A percentile compares a stretch with the other conserved stretches of the same genome.
Evolutionary conservation across 2,329 filamentous ascomycete genomes (phyloP).

Genomic region (Fusarium fujikuroi): DNA sequence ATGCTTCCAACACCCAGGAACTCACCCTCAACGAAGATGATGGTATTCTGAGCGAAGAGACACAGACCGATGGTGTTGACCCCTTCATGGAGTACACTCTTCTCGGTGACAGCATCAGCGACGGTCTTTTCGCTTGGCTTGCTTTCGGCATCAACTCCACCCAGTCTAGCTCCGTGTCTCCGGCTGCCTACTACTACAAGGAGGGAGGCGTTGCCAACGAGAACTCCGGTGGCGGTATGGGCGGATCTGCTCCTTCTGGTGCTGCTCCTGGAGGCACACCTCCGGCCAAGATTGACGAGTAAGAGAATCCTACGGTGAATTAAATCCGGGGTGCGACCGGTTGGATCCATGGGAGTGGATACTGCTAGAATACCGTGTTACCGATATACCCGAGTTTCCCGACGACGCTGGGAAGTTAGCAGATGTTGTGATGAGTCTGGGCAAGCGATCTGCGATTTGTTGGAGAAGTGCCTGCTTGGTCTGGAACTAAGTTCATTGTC

Average conservation of each 20-base stretch:
- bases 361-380: not conserved
- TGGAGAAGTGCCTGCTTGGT: not conserved
- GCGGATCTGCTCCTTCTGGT: conserved; percentile 12
- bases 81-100: conserved; percentile 68
- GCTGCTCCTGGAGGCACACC: conserved; percentile 6
- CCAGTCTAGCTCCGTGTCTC: conserved; percentile 27
- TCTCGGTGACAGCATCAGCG: conserved; percentile 62
- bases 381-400: not conserved
- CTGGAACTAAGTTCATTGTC: not conserved
- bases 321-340: not conserved
- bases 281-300: not conserved
- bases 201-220: conserved; percentile 39
- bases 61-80: conserved; percentile 61
- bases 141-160: conserved; percentile 60
- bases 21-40: conserved; percentile 65
- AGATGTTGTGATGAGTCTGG: not conserved
- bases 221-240: conserved; percentile 26
- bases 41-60: conserved; percentile 56
- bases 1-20: conserved; percentile 57
- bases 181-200: conserved; percentile 35
- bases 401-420: not conserved
- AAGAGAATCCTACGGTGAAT: not conserved
- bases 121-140: conserved; percentile 67
- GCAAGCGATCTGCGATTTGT: not conserved
- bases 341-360: not conserved